These are phyloP conservation scores for Leptographium lundbergii DNA, from an alignment of 2,329 filamentous ascomycete genomes.

Conservation along the genomic window DNA sequence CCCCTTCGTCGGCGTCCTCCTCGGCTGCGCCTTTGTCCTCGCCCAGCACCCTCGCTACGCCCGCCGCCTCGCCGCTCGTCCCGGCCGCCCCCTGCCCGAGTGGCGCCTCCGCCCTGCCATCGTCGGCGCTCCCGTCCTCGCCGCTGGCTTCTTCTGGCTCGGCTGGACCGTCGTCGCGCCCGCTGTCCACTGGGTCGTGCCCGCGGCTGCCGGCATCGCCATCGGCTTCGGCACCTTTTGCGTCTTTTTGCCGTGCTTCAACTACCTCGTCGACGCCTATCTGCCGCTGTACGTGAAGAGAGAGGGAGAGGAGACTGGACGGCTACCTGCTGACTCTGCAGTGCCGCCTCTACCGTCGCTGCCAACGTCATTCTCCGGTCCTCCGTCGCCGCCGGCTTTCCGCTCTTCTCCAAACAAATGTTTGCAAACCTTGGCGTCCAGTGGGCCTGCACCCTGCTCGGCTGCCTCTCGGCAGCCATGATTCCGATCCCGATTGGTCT, in stretches of 20 bases:
- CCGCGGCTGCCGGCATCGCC: slow-evolving; percentile 11
- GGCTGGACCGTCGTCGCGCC: slow-evolving; percentile 11
- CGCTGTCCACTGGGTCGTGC: slow-evolving; percentile 12
- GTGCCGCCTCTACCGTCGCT: slow-evolving; percentile 23
- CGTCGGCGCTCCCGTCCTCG: slow-evolving; percentile 18
- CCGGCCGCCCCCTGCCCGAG: slow-evolving; percentile 12
- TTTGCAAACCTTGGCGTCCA: slow-evolving; percentile 23
- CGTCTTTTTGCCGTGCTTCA: slow-evolving; percentile 16
- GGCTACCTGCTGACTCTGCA: slow-evolving; percentile 6
- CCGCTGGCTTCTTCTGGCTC: slow-evolving; percentile 1
- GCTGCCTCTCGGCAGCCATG: slow-evolving; percentile 22
- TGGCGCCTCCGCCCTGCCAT: slow-evolving; percentile 12
- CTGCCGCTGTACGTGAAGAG: slow-evolving; percentile 21
- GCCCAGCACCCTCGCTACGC: slow-evolving; percentile 16
- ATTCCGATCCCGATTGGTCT: slow-evolving; percentile 24
- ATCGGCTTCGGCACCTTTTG: slow-evolving; percentile 13
- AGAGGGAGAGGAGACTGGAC: too few relatives aligned
- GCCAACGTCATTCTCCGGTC: slow-evolving; percentile 25
- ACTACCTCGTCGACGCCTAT: slow-evolving; percentile 25
- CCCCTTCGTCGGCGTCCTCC: slow-evolving; percentile 12
- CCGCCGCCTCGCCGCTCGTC: slow-evolving; percentile 9
- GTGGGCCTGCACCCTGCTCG: slow-evolving; percentile 25
- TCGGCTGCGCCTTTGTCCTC: slow-evolving; percentile 14
- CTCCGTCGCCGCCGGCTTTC: slow-evolving; percentile 21
- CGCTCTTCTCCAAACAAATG: slow-evolving; percentile 23